Evolutionary conservation across 2,329 filamentous ascomycete species (phyloP).

Genomic region (Aspergillaceae sp.): DNA sequence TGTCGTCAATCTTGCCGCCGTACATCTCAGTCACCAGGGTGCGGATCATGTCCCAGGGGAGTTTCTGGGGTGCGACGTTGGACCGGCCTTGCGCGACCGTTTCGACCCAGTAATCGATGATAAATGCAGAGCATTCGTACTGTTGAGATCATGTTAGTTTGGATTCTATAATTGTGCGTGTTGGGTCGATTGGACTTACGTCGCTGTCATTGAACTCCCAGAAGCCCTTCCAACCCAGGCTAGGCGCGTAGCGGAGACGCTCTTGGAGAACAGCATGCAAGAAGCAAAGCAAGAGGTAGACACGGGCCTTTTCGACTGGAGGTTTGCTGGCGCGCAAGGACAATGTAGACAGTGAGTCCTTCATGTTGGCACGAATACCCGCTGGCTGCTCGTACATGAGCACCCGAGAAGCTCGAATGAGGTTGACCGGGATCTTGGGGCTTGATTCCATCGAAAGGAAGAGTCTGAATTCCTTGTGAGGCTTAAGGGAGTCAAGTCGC

Average conservation of each 20-base stretch:
- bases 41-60: slow-evolving; percentile 94
- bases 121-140: slow-evolving; percentile 96
- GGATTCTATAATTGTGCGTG: neutral
- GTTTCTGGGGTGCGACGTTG: slow-evolving; percentile 86
- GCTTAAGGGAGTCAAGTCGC: slow-evolving; percentile 88
- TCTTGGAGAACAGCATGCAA: slow-evolving; percentile 94
- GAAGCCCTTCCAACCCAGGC: slow-evolving; percentile 93
- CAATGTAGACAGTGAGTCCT: slow-evolving; percentile 82
- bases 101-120: slow-evolving; percentile 93
- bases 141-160: slow-evolving; percentile 32
- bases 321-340: slow-evolving; percentile 66
- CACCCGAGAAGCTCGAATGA: slow-evolving; percentile 85
- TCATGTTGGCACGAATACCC: slow-evolving; percentile 95
- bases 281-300: slow-evolving; percentile 89
- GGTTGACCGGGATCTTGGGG: slow-evolving; percentile 91
- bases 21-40: slow-evolving; percentile 90
- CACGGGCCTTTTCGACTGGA: slow-evolving; percentile 79
- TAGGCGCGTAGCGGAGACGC: slow-evolving; percentile 85
- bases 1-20: slow-evolving; percentile 93
- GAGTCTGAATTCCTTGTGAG: slow-evolving; percentile 82
- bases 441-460: slow-evolving; percentile 98
- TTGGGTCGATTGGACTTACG: slow-evolving; percentile 51
- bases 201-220: slow-evolving; percentile 99
- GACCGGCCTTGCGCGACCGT: slow-evolving; percentile 71
- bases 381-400: slow-evolving; percentile 98